A percentile compares a stretch with the other conserved stretches of the same genome.
Conservation (phyloP, 768 basidiomycete species). For the Naganishia randhawae region DNA sequence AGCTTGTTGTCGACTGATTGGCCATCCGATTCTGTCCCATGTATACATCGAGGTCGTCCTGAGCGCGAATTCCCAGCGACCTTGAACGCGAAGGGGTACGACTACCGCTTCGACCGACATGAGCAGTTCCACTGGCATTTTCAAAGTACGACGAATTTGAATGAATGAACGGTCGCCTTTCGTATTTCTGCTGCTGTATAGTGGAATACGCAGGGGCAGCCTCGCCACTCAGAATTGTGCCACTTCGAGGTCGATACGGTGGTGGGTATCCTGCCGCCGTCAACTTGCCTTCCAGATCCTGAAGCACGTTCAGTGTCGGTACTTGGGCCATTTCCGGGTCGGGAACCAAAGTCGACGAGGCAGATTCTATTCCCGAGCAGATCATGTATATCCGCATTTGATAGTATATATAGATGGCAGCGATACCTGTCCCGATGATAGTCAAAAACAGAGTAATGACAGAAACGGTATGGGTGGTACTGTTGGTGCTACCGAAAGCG, state of each 20-base stretch:
- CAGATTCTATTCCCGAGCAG: conserved; percentile 16
- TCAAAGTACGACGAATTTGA: conserved; percentile 19
- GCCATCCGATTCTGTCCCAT: neutral
- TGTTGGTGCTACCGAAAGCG: conserved; percentile 40
- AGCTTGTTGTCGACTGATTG: neutral
- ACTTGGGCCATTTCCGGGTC: neutral
- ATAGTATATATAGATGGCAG: conserved; percentile 48
- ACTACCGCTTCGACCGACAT: neutral
- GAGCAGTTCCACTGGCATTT: neutral
- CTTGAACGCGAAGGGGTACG: conserved; percentile 15
- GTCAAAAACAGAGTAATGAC: conserved; percentile 37
- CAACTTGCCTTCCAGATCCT: conserved; percentile 1
- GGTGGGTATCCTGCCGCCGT: neutral
- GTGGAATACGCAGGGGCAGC: conserved; percentile 1
- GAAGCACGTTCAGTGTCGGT: neutral
- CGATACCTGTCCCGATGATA: conserved; percentile 42
- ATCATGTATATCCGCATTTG: conserved; percentile 46
- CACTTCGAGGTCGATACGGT: neutral
- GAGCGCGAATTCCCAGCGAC: conserved; percentile 7
- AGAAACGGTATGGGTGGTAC: conserved; percentile 43
- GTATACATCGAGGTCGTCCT: neutral
- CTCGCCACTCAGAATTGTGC: neutral
- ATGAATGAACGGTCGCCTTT: conserved; percentile 16
- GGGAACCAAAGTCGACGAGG: neutral
- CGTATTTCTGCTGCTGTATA: neutral